Percentiles rank a stretch among this genome's conserved stretches.
These are phyloP conservation scores for Penicillium sp. DNA, from an alignment of 2,329 filamentous ascomycete genomes.

Conservation along the genomic window DNA sequence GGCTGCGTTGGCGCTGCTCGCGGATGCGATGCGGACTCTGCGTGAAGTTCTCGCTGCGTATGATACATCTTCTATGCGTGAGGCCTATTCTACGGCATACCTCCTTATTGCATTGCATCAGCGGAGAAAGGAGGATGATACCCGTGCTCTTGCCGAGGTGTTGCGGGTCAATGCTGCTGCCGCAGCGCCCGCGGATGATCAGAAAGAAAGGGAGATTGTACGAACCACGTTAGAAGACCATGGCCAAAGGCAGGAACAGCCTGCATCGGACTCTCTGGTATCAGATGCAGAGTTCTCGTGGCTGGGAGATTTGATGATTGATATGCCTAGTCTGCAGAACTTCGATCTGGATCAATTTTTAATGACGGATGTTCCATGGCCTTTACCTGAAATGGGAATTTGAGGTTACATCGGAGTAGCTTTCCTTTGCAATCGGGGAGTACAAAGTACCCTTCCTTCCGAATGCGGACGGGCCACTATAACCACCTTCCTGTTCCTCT, in stretches of 20 bases:
- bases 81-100: conserved; percentile 56
- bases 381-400: conserved; percentile 29
- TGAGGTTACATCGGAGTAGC: not conserved
- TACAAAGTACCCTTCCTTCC: not conserved
- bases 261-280: conserved; percentile 21
- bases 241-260: not conserved
- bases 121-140: conserved; percentile 48
- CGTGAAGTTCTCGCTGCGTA: conserved; percentile 45
- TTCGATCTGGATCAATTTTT: conserved; percentile 48
- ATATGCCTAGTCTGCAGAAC: conserved; percentile 46
- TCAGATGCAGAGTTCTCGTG: conserved; percentile 41
- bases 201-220: not conserved
- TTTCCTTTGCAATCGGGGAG: not conserved
- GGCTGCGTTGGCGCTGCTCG: conserved; percentile 49
- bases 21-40: conserved; percentile 52
- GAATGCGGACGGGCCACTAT: too few species aligned
- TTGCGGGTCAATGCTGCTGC: conserved; percentile 37
- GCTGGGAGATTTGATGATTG: conserved; percentile 46
- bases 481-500: not conserved
- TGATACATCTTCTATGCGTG: conserved; percentile 50
- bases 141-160: conserved; percentile 39
- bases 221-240: not conserved
- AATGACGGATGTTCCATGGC: conserved; percentile 30
- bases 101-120: conserved; percentile 55
- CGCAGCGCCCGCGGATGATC: conserved; percentile 15